A percentile compares a stretch with the other conserved stretches of the same genome.
Evolutionary conservation across 805 yeast species (phyloP).

Genomic region (Yarrowia porcina): DNA sequence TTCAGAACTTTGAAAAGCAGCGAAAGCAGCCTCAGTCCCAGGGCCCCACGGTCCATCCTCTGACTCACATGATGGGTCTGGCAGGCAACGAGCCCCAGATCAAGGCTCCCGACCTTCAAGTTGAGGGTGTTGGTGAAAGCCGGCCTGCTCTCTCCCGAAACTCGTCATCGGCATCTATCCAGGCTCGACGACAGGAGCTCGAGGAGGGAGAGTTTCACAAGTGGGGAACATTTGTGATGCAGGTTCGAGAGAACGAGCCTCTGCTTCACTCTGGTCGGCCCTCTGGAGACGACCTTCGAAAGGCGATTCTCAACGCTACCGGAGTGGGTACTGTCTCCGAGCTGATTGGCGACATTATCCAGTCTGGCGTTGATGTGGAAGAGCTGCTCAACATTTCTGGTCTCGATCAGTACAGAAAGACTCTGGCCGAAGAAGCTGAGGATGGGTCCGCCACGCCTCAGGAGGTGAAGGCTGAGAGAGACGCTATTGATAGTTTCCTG

Average conservation of each 20-base stretch:
- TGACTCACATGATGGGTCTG: constrained; percentile 25
- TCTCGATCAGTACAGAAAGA: constrained; percentile 8
- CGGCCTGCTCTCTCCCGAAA: constrained; percentile 29
- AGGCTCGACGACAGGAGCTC: constrained; percentile 74
- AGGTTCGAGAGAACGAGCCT: constrained; percentile 39
- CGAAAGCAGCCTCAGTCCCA: background rate
- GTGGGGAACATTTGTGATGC: constrained; percentile 78
- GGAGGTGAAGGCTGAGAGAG: constrained; percentile 7
- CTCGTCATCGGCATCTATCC: constrained; percentile 40
- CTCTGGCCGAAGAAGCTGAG: background rate
- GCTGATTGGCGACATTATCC: constrained; percentile 28
- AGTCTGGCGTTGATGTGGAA: constrained; percentile 15
- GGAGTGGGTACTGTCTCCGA: constrained; percentile 28
- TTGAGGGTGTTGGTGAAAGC: constrained; percentile 21
- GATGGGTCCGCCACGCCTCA: background rate
- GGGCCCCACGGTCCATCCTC: constrained; percentile 9
- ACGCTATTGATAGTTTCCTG: constrained; percentile 13
- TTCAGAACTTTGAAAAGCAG: constrained; percentile 33
- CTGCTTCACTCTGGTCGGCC: constrained; percentile 37
- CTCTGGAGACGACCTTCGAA: constrained; percentile 48
- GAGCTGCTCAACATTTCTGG: constrained; percentile 13
- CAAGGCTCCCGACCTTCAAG: constrained; percentile 18
- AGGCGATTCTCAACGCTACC: constrained; percentile 37
- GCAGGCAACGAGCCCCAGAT: constrained; percentile 5
- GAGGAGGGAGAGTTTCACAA: constrained; percentile 92